Evolutionary conservation across 495 filamentous ascomycete species (phyloP).

Genomic region (Terfezia claveryi): DNA sequence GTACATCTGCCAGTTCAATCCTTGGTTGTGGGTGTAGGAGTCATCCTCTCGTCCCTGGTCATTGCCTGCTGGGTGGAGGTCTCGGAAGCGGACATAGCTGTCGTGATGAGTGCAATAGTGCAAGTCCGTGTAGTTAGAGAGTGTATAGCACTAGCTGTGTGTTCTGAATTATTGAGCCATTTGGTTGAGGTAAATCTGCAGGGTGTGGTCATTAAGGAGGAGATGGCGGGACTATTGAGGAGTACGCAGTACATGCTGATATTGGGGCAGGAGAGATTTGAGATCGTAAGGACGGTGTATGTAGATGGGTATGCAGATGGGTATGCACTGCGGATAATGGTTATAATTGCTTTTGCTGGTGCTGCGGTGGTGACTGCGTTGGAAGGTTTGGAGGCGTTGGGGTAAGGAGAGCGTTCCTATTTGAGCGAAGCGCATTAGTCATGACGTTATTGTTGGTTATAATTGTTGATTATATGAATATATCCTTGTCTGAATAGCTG

Average conservation of each 20-base stretch:
- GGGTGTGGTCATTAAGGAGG: not conserved
- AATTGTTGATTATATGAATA: no score
- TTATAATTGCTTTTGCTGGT: slow-evolving; percentile 1
- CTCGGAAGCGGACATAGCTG: slow-evolving; percentile 27
- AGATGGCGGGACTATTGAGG: not conserved
- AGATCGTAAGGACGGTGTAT: not conserved
- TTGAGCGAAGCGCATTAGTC: no score
- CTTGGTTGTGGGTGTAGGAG: slow-evolving; percentile 33
- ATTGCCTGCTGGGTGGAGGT: slow-evolving; percentile 31
- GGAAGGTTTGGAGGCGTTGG: not conserved
- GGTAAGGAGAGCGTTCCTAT: not conserved
- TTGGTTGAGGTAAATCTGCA: not conserved
- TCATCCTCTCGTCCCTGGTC: slow-evolving; percentile 28
- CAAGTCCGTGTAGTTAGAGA: slow-evolving; percentile 38
- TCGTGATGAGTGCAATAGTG: slow-evolving; percentile 32
- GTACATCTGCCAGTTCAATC: slow-evolving; percentile 32
- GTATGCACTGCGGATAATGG: not conserved
- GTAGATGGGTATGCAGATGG: not conserved
- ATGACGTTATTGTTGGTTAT: no score
- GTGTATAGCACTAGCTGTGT: slow-evolving; percentile 29
- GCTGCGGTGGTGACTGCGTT: not conserved
- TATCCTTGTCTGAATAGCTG: no score
- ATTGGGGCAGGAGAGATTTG: not conserved
- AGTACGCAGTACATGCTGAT: not conserved
- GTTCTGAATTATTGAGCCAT: slow-evolving; percentile 26